Evolutionary conservation across 441 rosid genomes (phyloP).

Genomic region (Eruca vesicaria): DNA sequence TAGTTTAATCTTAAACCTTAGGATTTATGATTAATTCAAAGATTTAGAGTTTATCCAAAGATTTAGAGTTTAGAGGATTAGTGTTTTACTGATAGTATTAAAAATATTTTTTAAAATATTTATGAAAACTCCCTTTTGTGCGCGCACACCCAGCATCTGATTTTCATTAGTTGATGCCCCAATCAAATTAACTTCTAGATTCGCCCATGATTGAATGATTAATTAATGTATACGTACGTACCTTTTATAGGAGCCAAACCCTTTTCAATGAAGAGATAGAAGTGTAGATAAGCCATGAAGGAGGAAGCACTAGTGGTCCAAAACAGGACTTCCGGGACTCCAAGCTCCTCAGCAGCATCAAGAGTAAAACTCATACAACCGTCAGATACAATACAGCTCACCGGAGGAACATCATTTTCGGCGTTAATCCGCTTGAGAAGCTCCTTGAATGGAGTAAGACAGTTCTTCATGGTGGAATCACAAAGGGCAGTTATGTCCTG

Average conservation of each 20-base stretch:
- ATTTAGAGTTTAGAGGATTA: too few species aligned
- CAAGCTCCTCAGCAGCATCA: slow-evolving; percentile 30
- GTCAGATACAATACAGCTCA: slow-evolving; percentile 34
- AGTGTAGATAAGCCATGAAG: slow-evolving; percentile 19
- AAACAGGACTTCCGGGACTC: slow-evolving; percentile 26
- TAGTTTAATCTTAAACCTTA: too few species aligned
- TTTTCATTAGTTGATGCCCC: too few species aligned
- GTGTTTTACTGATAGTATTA: too few species aligned
- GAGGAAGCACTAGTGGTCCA: slow-evolving; percentile 27
- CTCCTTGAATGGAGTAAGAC: slow-evolving; percentile 28
- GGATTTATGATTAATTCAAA: too few species aligned
- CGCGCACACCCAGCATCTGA: too few species aligned
- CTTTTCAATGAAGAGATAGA: slow-evolving; percentile 23
- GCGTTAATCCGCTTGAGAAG: slow-evolving; percentile 24
- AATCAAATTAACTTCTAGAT: too few species aligned
- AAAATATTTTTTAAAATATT: too few species aligned
- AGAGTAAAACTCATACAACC: slow-evolving; percentile 31
- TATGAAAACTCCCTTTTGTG: too few species aligned
- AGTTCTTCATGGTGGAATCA: slow-evolving; percentile 16
- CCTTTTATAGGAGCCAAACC: slow-evolving; percentile 20
- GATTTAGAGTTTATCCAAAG: too few species aligned
- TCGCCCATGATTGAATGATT: neutral
- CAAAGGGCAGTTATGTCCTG: slow-evolving; percentile 26
- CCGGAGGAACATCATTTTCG: slow-evolving; percentile 20
- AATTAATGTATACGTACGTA: neutral